Evolutionary conservation across 1,139 yeast genomes (phyloP), one percentile per base, ranked within the genome.

Genomic region (Torulaspora globosa): DNA sequence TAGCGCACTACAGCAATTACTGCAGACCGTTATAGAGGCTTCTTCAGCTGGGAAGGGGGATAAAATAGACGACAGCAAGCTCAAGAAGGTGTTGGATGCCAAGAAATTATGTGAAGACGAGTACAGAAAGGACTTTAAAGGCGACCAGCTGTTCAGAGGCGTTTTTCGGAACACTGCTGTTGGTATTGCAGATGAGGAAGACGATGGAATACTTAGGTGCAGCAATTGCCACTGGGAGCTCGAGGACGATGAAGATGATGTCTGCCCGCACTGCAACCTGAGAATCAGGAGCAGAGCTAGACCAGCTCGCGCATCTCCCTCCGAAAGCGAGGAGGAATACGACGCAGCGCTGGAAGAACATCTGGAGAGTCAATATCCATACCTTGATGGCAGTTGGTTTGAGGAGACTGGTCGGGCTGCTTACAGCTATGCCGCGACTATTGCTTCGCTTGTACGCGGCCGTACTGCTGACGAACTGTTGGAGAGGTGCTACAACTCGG

Each of bases 171-270:
- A 58, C 32, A 66, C 75, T 19, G 76, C 79, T 1, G 63, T 72
- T 28, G 80, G 82, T 0, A 69, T 82, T 2, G 84, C 83, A 44
- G 75, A 71, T 43, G 86, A 79, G 52, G 70, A 68, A 28, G 81
- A 80, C 21, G 96, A 87, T 61, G 92, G 90, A 1, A 89, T 87
- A 6, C 79, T 84, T 0, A 68, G 95, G 46, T 87, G 96, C 60
- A 79, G 87, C 2, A 74, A 76, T 46, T 87, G 96, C 62, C 87
- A 81, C 57, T 86, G 95, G 95, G 95, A 87, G 60, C 80, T 84
- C 10, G 66, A 62, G 31, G 51, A 48, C 16, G 51, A 45, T 19
- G 55, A 54, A 33, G 54, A 83, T 0, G 65, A 71, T 4, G 67
- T 63, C 31, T 82, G 87, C 55, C 66, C 74, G 6, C 78, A 79